Base-by-base conservation (phyloP, 148 eudicot species). In the Beta vulgaris region DNA sequence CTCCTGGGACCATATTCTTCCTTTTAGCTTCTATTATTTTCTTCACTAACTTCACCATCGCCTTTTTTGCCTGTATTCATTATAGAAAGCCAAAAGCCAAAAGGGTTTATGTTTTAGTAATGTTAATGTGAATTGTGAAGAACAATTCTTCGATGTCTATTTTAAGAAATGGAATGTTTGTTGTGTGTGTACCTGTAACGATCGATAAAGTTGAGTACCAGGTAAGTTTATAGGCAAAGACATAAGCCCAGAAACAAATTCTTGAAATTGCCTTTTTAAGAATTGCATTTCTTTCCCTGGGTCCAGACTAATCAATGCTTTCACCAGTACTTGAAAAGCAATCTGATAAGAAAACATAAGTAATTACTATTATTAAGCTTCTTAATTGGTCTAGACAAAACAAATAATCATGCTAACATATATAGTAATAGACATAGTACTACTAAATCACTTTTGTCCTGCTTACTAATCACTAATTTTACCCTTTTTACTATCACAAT, bases 211-310 rank as follows among this genome's bases (percentile, higher is more conserved):
- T 64, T 82, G 84, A 68, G 80, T 94, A 78, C 98, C 98, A 11
- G 97, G 98, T 1, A 94, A n/a, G 39, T 91, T 90, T 32, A 91
- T 65, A 23, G 98, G 97, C 43, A 94, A 82, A 11, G 95, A 91
- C 95, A 94, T 90, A 25, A 94, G 91, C 34, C 98, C 98, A 0
- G 97, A 91, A 23, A 91, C 92, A 79, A 94, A 94, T 81, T 86
- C 93, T 72, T 90, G 93, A 76, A 94, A 94, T 32, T 90, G 86
- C 35, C 66, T 84, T 79, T 80, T 88, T 51, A 94, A 72, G 28
- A 83, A 84, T 73, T 94, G 89, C 91, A 94, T 84, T 74, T 91
- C 96, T 29, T 87, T 80, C 44, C 95, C 95, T 34, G 86, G 87
- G 61, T 94, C 93, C 86, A 94, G 71, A 78, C 93, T 84, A 67